A percentile compares a stretch with the other conserved stretches of the same genome.
phyloP scores from a whole-genome alignment of 805 yeast genomes.

The Cyberlindnera petersonii region DNA sequence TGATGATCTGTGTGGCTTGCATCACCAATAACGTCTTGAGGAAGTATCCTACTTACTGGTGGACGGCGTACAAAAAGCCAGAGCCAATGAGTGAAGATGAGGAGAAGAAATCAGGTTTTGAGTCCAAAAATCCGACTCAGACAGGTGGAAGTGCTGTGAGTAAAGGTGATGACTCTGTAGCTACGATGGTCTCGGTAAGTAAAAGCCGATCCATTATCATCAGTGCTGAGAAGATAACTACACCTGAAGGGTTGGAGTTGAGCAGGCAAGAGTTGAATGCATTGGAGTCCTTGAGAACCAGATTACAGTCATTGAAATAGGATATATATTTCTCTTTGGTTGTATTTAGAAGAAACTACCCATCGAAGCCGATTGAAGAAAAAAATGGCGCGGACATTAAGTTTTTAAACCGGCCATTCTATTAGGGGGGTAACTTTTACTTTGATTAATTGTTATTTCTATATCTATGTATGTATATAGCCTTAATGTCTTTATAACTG shows the following conservation, averaged over 20 bases:
- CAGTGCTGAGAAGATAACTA: background rate
- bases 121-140: too few species aligned
- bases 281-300: conserved; percentile 4
- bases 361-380: too few species aligned
- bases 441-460: too few species aligned
- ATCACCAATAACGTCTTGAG: conserved; percentile 51
- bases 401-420: too few species aligned
- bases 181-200: background rate
- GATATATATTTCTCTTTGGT: too few species aligned
- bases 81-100: conserved; percentile 6
- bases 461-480: too few species aligned
- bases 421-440: too few species aligned
- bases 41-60: conserved; percentile 57
- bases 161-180: background rate
- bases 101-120: conserved; percentile 1
- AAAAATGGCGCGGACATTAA: too few species aligned
- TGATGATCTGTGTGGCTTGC: conserved; percentile 48
- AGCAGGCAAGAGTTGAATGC: conserved; percentile 4
- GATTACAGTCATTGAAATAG: too few species aligned
- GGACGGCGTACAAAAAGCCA: conserved; percentile 34
- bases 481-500: too few species aligned
- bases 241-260: conserved; percentile 7
- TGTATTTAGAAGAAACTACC: too few species aligned
- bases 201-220: background rate
- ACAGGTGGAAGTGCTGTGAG: too few species aligned